These are phyloP conservation scores for Sechiopsis laciniata DNA, from an alignment of 306 rosid species.

Conservation along the genomic window DNA sequence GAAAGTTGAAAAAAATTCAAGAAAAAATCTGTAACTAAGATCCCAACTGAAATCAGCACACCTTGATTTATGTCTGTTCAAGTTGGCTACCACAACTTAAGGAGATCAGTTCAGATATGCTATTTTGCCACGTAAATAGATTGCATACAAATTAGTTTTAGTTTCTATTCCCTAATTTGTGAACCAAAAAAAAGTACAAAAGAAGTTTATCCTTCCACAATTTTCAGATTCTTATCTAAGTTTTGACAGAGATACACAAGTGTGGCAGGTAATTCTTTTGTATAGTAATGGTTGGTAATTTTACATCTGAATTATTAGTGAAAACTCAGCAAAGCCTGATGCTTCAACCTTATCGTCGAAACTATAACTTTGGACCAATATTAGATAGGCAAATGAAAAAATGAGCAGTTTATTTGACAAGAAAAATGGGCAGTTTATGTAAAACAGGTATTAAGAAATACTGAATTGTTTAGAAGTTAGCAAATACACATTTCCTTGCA, in stretches of 20 bases:
- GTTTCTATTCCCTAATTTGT: too few species aligned
- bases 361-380: background rate
- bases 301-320: background rate
- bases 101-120: background rate
- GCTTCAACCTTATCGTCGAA: background rate
- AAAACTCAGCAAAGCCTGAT: background rate
- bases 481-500: slow-evolving; percentile 7
- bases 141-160: too few species aligned
- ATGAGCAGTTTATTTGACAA: background rate
- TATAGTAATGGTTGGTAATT: background rate
- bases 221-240: too few species aligned
- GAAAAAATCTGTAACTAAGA: background rate
- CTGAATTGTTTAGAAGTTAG: too few species aligned
- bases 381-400: background rate
- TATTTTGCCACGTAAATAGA: too few species aligned
- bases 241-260: too few species aligned
- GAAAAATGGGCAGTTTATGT: background rate
- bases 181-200: too few species aligned
- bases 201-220: too few species aligned
- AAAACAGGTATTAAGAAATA: background rate
- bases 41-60: too few species aligned
- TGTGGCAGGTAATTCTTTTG: too few species aligned
- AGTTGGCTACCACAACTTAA: background rate
- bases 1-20: too few species aligned
- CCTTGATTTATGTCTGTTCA: slow-evolving; percentile 1